Base-by-base conservation (phyloP, 441 rosid species). In the Erodium moschatum region DNA sequence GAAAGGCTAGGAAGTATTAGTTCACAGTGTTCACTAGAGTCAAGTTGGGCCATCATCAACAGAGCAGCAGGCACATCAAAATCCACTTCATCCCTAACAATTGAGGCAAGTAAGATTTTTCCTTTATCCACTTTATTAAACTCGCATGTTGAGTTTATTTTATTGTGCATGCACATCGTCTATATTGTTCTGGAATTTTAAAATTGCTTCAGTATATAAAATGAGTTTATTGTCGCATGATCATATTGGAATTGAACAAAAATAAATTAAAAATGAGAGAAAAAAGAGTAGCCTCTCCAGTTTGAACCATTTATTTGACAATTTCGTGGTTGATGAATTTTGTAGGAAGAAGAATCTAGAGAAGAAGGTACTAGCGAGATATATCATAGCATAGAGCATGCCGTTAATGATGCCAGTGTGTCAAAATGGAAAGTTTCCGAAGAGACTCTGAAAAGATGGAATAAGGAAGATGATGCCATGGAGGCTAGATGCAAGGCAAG, bases 401-500 rank as follows among this genome's bases (percentile, higher is more conserved):
- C 79, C 18, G 67, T 73, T 71, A 40, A 72, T 65, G 86, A 77
- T 73, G 75, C 82, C 21, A 68, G 77, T 69, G 81, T 79, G 73
- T 81, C 76, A 64, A 83, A 80, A 74, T 69, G 66, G 72, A 74
- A 80, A 16, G 77, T 77, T 40, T 78, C 79, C 72, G 84, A 85
- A 62, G 87, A 84, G 73, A 71, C 77, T 64, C 67, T 65, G 56
- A 80, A 77, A 72, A 79, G 81, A 71, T 78, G 85, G 91, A 85
- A 85, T 73, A 89, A 82, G 71, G 87, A 88, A 78, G 86, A 83
- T 50, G 72, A 79, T 81, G 87, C 86, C 38, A 75, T 79, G 74
- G 91, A 89, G 76, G 91, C 91, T 73, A 81, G 81, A 77, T 85
- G 84, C 86, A 85, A 89, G 89, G 96, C 76, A 77, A 77, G 69